phyloP scores from a whole-genome alignment of 1,139 yeast species.

The Taphrina confusa region DNA sequence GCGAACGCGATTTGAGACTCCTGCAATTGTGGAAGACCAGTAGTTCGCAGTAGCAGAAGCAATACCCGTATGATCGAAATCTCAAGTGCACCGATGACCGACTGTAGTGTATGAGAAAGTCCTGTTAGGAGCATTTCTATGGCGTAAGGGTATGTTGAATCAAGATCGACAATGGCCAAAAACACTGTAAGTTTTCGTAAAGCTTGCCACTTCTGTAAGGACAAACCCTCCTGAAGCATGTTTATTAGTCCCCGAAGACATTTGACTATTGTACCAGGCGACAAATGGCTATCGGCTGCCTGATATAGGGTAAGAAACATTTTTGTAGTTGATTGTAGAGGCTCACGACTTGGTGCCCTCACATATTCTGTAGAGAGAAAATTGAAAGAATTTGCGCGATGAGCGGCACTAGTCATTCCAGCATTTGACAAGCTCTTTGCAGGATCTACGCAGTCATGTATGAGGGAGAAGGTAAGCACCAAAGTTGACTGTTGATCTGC shows the following conservation, averaged over 20 bases:
- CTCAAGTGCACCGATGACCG: neutral
- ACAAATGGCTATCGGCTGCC: neutral
- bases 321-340: neutral
- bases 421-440: neutral
- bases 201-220: neutral
- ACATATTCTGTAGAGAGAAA: neutral
- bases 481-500: neutral
- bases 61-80: neutral
- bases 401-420: conserved; percentile 3
- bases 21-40: neutral
- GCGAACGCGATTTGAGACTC: neutral
- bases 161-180: neutral
- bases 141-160: neutral
- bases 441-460: neutral
- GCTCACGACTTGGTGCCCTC: neutral
- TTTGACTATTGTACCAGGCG: neutral
- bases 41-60: neutral
- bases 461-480: neutral
- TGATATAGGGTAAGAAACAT: neutral
- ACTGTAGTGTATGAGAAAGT: neutral
- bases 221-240: neutral
- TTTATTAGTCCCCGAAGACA: neutral
- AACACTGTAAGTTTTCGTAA: neutral
- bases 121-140: neutral
- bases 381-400: neutral